A percentile compares a stretch with the other conserved stretches of the same genome.
Conservation (phyloP, 140 eudicot genomes). For the Anethum foeniculum region DNA sequence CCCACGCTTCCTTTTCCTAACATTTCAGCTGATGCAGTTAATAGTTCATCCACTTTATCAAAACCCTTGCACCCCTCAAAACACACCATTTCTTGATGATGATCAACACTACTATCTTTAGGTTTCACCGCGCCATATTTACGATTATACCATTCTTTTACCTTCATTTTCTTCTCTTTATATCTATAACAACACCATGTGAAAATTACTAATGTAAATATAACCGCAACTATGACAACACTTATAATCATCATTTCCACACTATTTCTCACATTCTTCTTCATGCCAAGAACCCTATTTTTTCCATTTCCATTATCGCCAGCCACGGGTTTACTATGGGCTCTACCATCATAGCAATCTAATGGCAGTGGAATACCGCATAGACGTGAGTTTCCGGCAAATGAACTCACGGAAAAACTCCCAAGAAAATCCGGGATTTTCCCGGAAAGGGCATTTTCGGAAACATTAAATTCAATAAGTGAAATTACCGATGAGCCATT, state of each 20-base stretch:
- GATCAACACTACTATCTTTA: conserved; percentile 20
- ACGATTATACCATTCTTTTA: background rate
- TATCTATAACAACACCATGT: conserved; percentile 29
- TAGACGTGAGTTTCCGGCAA: conserved; percentile 22
- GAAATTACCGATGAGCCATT: background rate
- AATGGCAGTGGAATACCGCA: conserved; percentile 29
- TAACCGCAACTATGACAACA: conserved; percentile 28
- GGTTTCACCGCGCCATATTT: background rate
- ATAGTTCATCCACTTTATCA: conserved; percentile 42
- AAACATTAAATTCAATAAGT: conserved; percentile 27
- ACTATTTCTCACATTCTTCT: conserved; percentile 1
- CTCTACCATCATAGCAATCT: conserved; percentile 8
- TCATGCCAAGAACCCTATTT: conserved; percentile 11
- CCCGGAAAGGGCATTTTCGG: conserved; percentile 35
- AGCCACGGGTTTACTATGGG: conserved; percentile 19
- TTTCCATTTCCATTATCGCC: conserved; percentile 9
- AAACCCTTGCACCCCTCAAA: conserved; percentile 49
- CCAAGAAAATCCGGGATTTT: conserved; percentile 33
- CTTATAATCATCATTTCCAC: conserved; percentile 21
- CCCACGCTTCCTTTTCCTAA: conserved; percentile 59
- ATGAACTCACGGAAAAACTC: conserved; percentile 24
- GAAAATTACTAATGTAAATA: conserved; percentile 18
- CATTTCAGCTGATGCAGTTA: conserved; percentile 68
- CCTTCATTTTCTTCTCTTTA: background rate
- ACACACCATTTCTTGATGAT: conserved; percentile 36